A percentile compares a stretch with the other conserved stretches of the same genome.
phyloP scores from a whole-genome alignment of 2,329 filamentous ascomycete genomes.

The Pseudocercospora musae region DNA sequence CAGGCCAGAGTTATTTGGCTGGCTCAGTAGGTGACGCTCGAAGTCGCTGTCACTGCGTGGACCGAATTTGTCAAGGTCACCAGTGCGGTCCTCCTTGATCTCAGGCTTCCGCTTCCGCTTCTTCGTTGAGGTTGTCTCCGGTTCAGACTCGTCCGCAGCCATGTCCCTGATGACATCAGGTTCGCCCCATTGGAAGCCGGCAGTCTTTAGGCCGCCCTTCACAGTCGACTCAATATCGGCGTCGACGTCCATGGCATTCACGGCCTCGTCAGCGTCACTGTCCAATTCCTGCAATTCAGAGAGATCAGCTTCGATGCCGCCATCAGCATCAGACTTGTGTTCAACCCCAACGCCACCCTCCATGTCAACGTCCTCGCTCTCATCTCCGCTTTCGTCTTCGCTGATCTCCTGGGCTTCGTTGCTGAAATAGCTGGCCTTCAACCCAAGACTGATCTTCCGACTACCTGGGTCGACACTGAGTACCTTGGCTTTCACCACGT shows the following conservation, averaged over 20 bases:
- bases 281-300: slow-evolving; percentile 43
- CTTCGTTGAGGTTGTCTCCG: slow-evolving; percentile 45
- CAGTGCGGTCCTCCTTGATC: slow-evolving; percentile 83
- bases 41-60: slow-evolving; percentile 90
- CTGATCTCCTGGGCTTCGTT: slow-evolving; percentile 53
- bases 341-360: slow-evolving; percentile 27
- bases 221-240: slow-evolving; percentile 29
- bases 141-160: slow-evolving; percentile 52
- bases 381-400: slow-evolving; percentile 38
- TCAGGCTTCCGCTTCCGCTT: slow-evolving; percentile 68
- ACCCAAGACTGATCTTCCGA: slow-evolving; percentile 78
- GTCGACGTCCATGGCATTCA: slow-evolving; percentile 44
- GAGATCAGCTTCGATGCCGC: slow-evolving; percentile 39
- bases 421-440: slow-evolving; percentile 90
- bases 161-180: slow-evolving; percentile 50
- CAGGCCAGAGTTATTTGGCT: slow-evolving; percentile 86
- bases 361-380: slow-evolving; percentile 27
- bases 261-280: slow-evolving; percentile 51
- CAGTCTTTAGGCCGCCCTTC: slow-evolving; percentile 57
- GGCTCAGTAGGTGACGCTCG: slow-evolving; percentile 85
- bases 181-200: slow-evolving; percentile 85
- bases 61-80: slow-evolving; percentile 82
- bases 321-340: slow-evolving; percentile 16
- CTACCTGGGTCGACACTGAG: slow-evolving; percentile 72
- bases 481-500: slow-evolving; percentile 88